These are phyloP conservation scores for Tremellales sp. DNA, from an alignment of 1,284 basidiomycete species.

Conservation along the genomic window DNA sequence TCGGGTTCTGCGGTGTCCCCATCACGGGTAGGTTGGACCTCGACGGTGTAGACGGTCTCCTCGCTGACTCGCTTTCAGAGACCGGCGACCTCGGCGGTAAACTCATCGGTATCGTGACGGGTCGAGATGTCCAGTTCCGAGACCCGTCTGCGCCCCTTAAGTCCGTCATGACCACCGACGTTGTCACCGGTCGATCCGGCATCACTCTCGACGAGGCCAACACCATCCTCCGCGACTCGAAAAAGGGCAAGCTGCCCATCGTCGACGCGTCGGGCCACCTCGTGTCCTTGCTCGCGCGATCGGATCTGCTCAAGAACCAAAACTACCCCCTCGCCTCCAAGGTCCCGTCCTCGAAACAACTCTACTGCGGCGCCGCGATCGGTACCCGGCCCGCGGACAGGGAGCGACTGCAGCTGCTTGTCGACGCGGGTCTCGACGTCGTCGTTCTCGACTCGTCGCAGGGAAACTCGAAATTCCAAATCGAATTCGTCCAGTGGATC, in stretches of 20 bases:
- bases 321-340: slow-evolving; percentile 95
- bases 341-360: slow-evolving; percentile 86
- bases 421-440: slow-evolving; percentile 92
- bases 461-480: slow-evolving; percentile 90
- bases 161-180: slow-evolving; percentile 85
- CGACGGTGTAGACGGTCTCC: slow-evolving; percentile 1
- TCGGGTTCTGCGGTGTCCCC: slow-evolving; percentile 96
- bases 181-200: slow-evolving; percentile 78
- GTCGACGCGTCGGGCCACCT: slow-evolving; percentile 71
- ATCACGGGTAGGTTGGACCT: slow-evolving; percentile 66
- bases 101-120: slow-evolving; percentile 93
- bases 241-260: slow-evolving; percentile 96
- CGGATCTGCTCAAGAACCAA: slow-evolving; percentile 96
- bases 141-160: slow-evolving; percentile 63
- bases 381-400: slow-evolving; percentile 88
- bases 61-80: slow-evolving; percentile 55
- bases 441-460: slow-evolving; percentile 94
- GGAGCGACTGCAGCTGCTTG: slow-evolving; percentile 78
- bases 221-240: slow-evolving; percentile 88
- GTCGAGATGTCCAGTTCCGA: slow-evolving; percentile 94
- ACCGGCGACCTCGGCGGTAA: slow-evolving; percentile 82
- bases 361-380: slow-evolving; percentile 95
- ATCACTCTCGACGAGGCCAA: slow-evolving; percentile 91
- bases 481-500: slow-evolving; percentile 95
- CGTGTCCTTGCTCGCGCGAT: slow-evolving; percentile 84